A percentile compares a stretch with the other conserved stretches of the same genome.
phyloP scores from a whole-genome alignment of 202 grass and related monocot genomes.

The Hordeum pubiflorum region DNA sequence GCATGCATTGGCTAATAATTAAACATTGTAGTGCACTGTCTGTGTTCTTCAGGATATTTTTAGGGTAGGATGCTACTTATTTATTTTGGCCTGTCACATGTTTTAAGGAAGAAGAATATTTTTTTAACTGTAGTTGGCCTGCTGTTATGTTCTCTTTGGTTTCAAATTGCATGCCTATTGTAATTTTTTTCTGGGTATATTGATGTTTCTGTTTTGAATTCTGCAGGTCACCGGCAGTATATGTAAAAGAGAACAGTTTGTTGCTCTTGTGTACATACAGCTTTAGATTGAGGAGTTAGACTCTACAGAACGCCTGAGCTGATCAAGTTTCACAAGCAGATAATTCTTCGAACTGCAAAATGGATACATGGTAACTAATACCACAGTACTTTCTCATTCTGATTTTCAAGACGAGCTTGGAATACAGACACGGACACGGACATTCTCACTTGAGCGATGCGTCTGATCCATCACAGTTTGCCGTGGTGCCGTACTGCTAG shows the following conservation, averaged over 20 bases:
- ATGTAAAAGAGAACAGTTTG: constrained; percentile 21
- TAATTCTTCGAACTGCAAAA: constrained; percentile 17
- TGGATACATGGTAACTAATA: constrained; percentile 1
- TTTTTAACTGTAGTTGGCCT: neutral
- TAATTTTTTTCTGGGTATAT: neutral
- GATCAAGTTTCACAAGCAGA: constrained; percentile 3
- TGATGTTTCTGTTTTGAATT: constrained; percentile 11
- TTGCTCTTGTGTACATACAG: constrained; percentile 33
- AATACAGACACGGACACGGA: neutral
- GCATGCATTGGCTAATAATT: neutral
- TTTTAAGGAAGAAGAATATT: neutral
- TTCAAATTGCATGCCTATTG: neutral
- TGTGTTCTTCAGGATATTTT: neutral
- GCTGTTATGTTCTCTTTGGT: neutral
- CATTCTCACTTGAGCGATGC: neutral
- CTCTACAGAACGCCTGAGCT: constrained; percentile 6
- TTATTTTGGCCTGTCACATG: neutral
- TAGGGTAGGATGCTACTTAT: neutral
- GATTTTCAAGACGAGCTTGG: constrained; percentile 1
- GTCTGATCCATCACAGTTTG: neutral
- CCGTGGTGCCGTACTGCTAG: neutral
- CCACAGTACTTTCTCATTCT: constrained; percentile 4
- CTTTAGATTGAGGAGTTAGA: constrained; percentile 23
- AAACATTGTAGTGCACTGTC: neutral
- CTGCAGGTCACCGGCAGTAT: constrained; percentile 24